phyloP scores from a whole-genome alignment of 805 yeast genomes.

The Clavispora fructus region DNA sequence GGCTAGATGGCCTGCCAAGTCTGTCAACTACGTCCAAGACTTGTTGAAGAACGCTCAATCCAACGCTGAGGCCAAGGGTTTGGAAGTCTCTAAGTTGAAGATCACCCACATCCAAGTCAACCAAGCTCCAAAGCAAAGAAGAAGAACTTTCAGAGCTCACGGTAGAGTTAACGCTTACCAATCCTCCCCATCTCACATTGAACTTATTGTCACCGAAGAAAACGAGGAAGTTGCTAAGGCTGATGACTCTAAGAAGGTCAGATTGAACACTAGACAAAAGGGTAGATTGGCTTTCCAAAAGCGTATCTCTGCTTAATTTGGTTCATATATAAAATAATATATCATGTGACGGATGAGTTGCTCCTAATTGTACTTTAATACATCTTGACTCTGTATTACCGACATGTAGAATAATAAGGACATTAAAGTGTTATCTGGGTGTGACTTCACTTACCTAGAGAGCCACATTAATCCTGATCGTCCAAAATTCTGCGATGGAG shows the following conservation, averaged over 20 bases:
- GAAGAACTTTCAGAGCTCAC: slow-evolving; percentile 99
- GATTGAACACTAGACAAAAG: slow-evolving; percentile 86
- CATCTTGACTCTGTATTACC: background rate
- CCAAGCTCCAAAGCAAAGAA: slow-evolving; percentile 99
- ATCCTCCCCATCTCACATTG: slow-evolving; percentile 98
- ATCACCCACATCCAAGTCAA: slow-evolving; percentile 98
- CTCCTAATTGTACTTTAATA: background rate
- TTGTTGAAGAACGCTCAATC: slow-evolving; percentile 96
- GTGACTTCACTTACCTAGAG: too few species aligned
- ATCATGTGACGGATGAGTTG: slow-evolving; percentile 1
- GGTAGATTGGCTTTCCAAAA: slow-evolving; percentile 87
- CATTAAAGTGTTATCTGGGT: too few species aligned
- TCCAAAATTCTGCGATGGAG: too few species aligned
- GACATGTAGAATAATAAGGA: background rate
- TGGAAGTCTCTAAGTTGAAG: slow-evolving; percentile 89
- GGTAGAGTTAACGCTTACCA: slow-evolving; percentile 99
- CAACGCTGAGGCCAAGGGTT: slow-evolving; percentile 96
- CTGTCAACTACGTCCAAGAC: slow-evolving; percentile 92
- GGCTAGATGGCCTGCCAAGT: slow-evolving; percentile 99
- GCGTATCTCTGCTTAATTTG: slow-evolving; percentile 57
- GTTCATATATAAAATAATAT: slow-evolving; percentile 1
- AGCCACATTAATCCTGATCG: too few species aligned
- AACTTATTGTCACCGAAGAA: slow-evolving; percentile 92
- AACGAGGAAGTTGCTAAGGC: slow-evolving; percentile 93
- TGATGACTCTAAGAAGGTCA: slow-evolving; percentile 57